A percentile compares a stretch with the other conserved stretches of the same genome.
Conservation (phyloP, 306 rosid species). For the Begonia loranthoides region DNA sequence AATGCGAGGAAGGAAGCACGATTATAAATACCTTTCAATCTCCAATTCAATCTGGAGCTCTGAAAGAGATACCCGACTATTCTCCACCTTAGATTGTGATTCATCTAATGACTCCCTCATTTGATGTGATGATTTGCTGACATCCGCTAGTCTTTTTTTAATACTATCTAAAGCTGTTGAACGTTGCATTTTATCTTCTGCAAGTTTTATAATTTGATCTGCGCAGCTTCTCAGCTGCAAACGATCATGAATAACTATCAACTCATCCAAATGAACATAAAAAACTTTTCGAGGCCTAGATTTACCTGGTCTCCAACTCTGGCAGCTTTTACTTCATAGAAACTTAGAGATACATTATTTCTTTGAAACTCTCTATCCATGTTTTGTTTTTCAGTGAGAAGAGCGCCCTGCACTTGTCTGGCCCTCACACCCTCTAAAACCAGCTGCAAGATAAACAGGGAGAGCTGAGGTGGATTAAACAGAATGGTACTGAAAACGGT, state of each 20-base stretch:
- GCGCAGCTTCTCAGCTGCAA: conserved; percentile 59
- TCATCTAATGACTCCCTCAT: conserved; percentile 41
- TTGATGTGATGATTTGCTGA: conserved; percentile 51
- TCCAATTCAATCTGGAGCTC: conserved; percentile 65
- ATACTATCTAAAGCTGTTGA: conserved; percentile 41
- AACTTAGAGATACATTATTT: conserved; percentile 42
- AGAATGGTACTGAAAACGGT: too few species aligned
- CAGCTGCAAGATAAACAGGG: conserved; percentile 39
- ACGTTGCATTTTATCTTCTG: conserved; percentile 43
- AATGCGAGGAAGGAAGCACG: conserved; percentile 4
- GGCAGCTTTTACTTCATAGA: conserved; percentile 54
- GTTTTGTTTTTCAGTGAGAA: conserved; percentile 41
- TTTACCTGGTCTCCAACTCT: conserved; percentile 83
- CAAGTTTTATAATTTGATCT: conserved; percentile 52
- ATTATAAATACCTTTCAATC: conserved; percentile 56
- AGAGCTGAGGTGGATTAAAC: too few species aligned
- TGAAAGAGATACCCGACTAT: conserved; percentile 34
- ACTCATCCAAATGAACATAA: not conserved
- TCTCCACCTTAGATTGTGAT: conserved; percentile 40
- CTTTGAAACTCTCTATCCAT: conserved; percentile 67
- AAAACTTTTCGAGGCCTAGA: conserved; percentile 7
- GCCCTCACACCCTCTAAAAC: conserved; percentile 77
- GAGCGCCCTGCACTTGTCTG: conserved; percentile 49
- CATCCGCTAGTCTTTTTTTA: conserved; percentile 53
- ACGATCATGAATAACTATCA: not conserved